A percentile compares a stretch with the other conserved stretches of the same genome.
These are phyloP conservation scores for Talaromyces sp. DNA, from an alignment of 2,329 filamentous ascomycete genomes.

Conservation along the genomic window DNA sequence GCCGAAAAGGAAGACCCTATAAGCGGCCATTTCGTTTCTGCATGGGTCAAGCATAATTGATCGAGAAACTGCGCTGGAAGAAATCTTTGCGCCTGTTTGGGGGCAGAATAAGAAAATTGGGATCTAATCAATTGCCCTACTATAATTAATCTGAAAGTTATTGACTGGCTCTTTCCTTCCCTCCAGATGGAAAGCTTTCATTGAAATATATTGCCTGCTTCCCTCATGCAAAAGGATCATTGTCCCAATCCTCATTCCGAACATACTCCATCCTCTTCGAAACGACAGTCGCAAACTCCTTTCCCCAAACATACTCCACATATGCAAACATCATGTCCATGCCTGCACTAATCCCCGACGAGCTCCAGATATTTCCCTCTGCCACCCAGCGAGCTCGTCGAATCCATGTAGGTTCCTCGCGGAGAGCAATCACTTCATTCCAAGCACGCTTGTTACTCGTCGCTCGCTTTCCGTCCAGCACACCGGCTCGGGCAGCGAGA, in stretches of 20 bases:
- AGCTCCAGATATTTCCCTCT: slow-evolving; percentile 66
- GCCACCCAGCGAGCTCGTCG: slow-evolving; percentile 60
- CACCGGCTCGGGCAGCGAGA: slow-evolving; percentile 56
- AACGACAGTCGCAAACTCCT: slow-evolving; percentile 48
- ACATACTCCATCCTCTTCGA: slow-evolving; percentile 58
- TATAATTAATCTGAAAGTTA: slow-evolving; percentile 8
- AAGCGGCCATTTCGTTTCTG: too few species aligned
- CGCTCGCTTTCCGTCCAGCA: slow-evolving; percentile 59
- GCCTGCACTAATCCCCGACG: slow-evolving; percentile 61
- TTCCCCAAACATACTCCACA: slow-evolving; percentile 54
- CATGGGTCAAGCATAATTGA: background rate
- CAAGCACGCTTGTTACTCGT: slow-evolving; percentile 66
- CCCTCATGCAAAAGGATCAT: slow-evolving; percentile 55
- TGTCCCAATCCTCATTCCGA: slow-evolving; percentile 48
- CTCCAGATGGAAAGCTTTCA: too few species aligned
- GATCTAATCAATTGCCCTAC: too few species aligned
- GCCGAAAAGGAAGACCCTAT: too few species aligned
- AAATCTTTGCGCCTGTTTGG: background rate
- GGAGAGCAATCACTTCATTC: slow-evolving; percentile 46
- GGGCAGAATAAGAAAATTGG: background rate
- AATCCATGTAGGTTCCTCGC: slow-evolving; percentile 58
- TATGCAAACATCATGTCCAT: slow-evolving; percentile 62
- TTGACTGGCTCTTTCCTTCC: too few species aligned
- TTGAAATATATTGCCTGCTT: too few species aligned
- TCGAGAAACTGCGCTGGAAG: background rate